Base-by-base conservation (phyloP, 73 alveolate species). In the Paramecium sexaurelia region DNA sequence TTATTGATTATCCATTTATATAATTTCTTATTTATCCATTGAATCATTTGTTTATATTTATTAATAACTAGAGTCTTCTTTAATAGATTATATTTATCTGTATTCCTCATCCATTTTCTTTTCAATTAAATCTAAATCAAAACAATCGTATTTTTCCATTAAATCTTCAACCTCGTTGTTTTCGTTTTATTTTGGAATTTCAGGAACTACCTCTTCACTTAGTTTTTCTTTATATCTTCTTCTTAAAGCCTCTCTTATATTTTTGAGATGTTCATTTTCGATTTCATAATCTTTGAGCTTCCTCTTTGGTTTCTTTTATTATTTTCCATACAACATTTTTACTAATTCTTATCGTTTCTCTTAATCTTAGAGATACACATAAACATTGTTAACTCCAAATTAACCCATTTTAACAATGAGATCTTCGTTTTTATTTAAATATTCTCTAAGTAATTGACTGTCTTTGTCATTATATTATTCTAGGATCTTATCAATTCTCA, bases 261-360 rank as follows among this genome's bases (percentile, higher is more conserved):
- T 78, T 9, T 26, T 22, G 1, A 78, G 24, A 39, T 78, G 73
- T 26, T 78, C 45, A 33, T 78, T 78, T 40, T 78, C 90, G 0
- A 78, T 40, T 43, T 78, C 61, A 40, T 40, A 78, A 78, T 78
- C 90, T 43, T 78, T 78, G 15, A 78, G 17, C 22, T 78, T 78
- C 41, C 71, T 40, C 24, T 78, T 40, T 39, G 29, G 45, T 10
- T 78, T 45, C 39, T 78, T 78, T 17, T 78, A 19, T 13, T 78
- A 20, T n/a, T n/a, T n/a, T 24, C 55, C 68, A 37, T 78, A 78
- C 20, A 78, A 43, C 55, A 11, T 10, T 19, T 78, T 40, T 20
- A 78, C 71, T 78, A 78, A 78, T 40, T 78, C 90, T 78, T 78
- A 22, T 78, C 90, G 15, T 78, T 78, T 78, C 13, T 78, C 55